Evolutionary conservation across 345 rosid species (phyloP).

Genomic region (Gossypium stocksii): DNA sequence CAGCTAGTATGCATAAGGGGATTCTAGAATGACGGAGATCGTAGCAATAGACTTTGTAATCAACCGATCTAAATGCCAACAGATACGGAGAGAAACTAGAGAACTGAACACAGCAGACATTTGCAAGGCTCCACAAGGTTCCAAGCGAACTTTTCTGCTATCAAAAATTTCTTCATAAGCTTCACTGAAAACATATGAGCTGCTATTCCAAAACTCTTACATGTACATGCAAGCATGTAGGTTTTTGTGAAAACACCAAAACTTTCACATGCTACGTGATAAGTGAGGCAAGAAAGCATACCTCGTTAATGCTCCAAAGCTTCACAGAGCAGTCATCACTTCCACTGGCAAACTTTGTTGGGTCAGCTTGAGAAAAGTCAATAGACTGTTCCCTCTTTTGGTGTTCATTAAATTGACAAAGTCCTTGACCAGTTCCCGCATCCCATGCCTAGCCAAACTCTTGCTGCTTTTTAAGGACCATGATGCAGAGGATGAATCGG

Average conservation of each 20-base stretch:
- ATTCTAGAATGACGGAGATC: conserved; percentile 63
- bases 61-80: conserved; percentile 81
- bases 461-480: too few relatives aligned
- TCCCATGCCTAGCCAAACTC: conserved; percentile 99
- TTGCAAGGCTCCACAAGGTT: conserved; percentile 68
- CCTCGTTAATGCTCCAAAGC: conserved; percentile 89
- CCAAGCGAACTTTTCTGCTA: conserved; percentile 68
- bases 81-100: conserved; percentile 59
- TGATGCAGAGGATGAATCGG: too few relatives aligned
- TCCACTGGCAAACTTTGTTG: conserved; percentile 83
- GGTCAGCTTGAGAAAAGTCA: conserved; percentile 77
- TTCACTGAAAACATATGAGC: not conserved
- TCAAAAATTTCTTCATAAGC: conserved; percentile 1
- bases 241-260: not conserved
- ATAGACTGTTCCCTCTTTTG: conserved; percentile 90
- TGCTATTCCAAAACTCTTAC: not conserved
- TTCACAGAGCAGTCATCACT: conserved; percentile 88
- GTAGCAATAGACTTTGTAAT: conserved; percentile 71
- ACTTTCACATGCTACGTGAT: not conserved
- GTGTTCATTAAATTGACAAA: conserved; percentile 68
- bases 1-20: conserved; percentile 72
- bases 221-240: not conserved
- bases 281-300: conserved; percentile 11
- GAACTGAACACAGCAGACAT: conserved; percentile 85
- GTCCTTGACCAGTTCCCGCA: conserved; percentile 66